These are phyloP conservation scores for Termitomyces sp. DNA, from an alignment of 768 basidiomycete genomes.

Conservation along the genomic window DNA sequence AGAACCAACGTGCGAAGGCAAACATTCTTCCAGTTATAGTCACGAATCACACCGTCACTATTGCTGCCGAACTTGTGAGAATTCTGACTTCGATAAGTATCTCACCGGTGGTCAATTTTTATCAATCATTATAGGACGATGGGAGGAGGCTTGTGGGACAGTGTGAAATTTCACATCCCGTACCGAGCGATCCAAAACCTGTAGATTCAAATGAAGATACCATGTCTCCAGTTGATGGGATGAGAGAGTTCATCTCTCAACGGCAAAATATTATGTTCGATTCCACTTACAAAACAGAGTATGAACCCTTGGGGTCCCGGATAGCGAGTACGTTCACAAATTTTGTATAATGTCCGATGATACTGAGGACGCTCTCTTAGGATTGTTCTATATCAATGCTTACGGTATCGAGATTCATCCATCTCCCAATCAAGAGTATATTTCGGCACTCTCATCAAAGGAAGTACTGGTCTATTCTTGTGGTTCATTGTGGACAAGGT, in stretches of 20 bases:
- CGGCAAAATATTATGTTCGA: conserved; percentile 66
- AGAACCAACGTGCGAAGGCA: conserved; percentile 36
- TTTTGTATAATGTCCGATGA: conserved; percentile 2
- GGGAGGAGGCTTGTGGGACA: conserved; percentile 81
- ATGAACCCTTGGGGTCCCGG: conserved; percentile 52
- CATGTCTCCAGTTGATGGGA: conserved; percentile 47
- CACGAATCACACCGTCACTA: conserved; percentile 94
- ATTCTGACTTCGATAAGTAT: conserved; percentile 19
- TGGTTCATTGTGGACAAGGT: conserved; percentile 95
- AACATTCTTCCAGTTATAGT: conserved; percentile 88
- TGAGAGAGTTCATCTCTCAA: conserved; percentile 42
- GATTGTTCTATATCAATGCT: conserved; percentile 83
- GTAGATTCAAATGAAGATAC: conserved; percentile 28
- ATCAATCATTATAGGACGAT: conserved; percentile 47
- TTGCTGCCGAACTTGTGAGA: conserved; percentile 80
- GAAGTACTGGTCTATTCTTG: conserved; percentile 86
- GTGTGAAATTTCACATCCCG: conserved; percentile 91
- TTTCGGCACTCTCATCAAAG: conserved; percentile 53
- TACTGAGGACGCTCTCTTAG: conserved; percentile 28
- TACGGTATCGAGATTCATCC: conserved; percentile 94
- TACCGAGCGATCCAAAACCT: conserved; percentile 27
- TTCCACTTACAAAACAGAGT: conserved; percentile 44
- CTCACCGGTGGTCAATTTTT: conserved; percentile 2
- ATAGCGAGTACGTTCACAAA: conserved; percentile 50
- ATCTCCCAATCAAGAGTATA: conserved; percentile 75